These are phyloP conservation scores for Gastrolobium villosum DNA, from an alignment of 306 rosid species.

Conservation along the genomic window DNA sequence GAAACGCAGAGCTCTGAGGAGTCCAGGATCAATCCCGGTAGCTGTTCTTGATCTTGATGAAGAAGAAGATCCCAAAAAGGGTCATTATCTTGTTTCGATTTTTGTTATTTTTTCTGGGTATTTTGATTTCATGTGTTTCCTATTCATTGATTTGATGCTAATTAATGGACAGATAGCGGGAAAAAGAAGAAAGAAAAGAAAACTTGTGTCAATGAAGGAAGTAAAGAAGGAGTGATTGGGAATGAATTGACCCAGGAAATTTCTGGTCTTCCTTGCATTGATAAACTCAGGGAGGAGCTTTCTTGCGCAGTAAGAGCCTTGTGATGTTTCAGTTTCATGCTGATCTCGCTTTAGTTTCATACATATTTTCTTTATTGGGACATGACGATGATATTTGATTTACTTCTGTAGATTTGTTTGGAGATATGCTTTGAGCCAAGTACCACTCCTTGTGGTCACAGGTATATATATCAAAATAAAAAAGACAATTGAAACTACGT, in stretches of 20 bases:
- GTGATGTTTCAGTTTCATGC: background rate
- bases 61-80: slow-evolving; percentile 63
- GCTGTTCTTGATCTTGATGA: slow-evolving; percentile 77
- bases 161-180: slow-evolving; percentile 52
- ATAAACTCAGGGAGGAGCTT: slow-evolving; percentile 93
- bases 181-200: slow-evolving; percentile 53
- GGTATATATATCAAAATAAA: slow-evolving; percentile 54
- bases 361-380: background rate
- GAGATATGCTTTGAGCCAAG: slow-evolving; percentile 97
- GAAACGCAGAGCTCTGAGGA: slow-evolving; percentile 75
- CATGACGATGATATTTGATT: slow-evolving; percentile 22
- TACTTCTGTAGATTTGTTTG: slow-evolving; percentile 76
- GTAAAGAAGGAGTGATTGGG: slow-evolving; percentile 49
- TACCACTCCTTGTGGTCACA: slow-evolving; percentile 98
- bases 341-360: background rate
- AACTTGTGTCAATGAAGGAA: slow-evolving; percentile 44
- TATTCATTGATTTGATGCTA: background rate
- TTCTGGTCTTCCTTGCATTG: slow-evolving; percentile 73
- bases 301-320: slow-evolving; percentile 86
- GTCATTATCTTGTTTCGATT: slow-evolving; percentile 43
- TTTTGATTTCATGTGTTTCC: background rate
- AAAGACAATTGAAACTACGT: background rate
- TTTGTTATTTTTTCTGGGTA: background rate
- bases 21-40: slow-evolving; percentile 60
- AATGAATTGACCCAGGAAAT: slow-evolving; percentile 45